Evolutionary conservation across 1,139 yeast genomes (phyloP).

Genomic region (Suhomyces chickasaworum): DNA sequence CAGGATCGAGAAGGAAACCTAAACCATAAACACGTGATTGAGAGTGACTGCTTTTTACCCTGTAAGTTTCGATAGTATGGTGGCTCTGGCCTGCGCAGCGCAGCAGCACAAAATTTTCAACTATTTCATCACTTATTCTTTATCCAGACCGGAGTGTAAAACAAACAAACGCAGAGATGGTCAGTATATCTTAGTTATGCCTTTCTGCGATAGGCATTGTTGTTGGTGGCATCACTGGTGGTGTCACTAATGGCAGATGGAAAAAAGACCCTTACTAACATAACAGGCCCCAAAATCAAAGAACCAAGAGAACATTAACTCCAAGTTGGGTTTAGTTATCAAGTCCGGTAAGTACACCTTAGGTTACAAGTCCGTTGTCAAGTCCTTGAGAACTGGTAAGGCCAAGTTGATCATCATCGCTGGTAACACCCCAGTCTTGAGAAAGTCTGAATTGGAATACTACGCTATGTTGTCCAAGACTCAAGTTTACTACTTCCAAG

Average conservation of each 20-base stretch:
- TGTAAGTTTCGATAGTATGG: background rate
- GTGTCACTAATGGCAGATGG: slow-evolving; percentile 6
- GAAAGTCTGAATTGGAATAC: slow-evolving; percentile 99
- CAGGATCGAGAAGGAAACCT: too few species aligned
- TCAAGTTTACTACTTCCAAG: slow-evolving; percentile 97
- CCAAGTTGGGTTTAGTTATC: slow-evolving; percentile 96
- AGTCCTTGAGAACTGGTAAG: slow-evolving; percentile 98
- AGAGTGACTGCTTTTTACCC: slow-evolving; percentile 15
- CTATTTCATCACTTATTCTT: slow-evolving; percentile 15
- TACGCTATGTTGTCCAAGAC: slow-evolving; percentile 99
- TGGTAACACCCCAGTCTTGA: slow-evolving; percentile 99
- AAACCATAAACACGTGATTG: too few species aligned
- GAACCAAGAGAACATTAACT: slow-evolving; percentile 94
- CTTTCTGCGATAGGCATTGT: too few species aligned
- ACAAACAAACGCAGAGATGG: slow-evolving; percentile 86
- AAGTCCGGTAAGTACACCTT: slow-evolving; percentile 99
- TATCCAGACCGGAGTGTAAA: slow-evolving; percentile 87
- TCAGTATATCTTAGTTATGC: slow-evolving; percentile 54
- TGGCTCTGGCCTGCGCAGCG: background rate
- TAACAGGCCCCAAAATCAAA: slow-evolving; percentile 78
- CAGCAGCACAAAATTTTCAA: slow-evolving; percentile 12
- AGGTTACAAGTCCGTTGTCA: slow-evolving; percentile 99
- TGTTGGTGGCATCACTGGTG: too few species aligned
- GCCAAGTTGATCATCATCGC: slow-evolving; percentile 98
- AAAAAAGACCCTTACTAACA: slow-evolving; percentile 32